These are phyloP conservation scores for Trypanosoma avium DNA, from an alignment of 208 protist species.

Conservation along the genomic window DNA sequence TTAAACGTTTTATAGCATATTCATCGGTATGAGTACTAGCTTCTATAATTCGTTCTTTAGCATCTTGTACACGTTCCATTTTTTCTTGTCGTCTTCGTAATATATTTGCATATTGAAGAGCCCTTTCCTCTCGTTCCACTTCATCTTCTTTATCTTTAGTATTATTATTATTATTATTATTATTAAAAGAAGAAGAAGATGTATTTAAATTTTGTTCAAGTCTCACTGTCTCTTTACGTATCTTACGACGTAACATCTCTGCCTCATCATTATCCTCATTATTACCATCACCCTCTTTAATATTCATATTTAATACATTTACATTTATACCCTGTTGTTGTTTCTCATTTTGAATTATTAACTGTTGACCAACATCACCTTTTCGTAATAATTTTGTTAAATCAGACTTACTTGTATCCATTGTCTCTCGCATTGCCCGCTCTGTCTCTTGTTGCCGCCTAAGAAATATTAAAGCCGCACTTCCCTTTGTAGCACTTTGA, in stretches of 20 bases:
- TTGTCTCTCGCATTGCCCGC: constrained; percentile 50
- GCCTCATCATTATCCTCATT: constrained; percentile 10
- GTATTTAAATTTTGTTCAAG: constrained; percentile 4
- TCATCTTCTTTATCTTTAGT: background rate
- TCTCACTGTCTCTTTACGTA: constrained; percentile 6
- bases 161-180: background rate
- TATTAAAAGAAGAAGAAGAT: background rate
- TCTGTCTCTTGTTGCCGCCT: constrained; percentile 59
- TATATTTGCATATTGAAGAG: constrained; percentile 21
- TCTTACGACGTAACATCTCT: constrained; percentile 26
- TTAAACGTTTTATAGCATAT: constrained; percentile 30
- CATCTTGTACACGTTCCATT: constrained; percentile 21
- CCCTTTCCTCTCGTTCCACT: constrained; percentile 1
- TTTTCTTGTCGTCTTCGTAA: constrained; percentile 17
- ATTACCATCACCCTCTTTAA: background rate
- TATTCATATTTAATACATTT: background rate
- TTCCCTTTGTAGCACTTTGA: constrained; percentile 55
- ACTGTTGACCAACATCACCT: constrained; percentile 30
- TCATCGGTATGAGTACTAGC: constrained; percentile 15
- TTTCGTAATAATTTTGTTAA: constrained; percentile 58
- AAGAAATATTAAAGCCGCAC: constrained; percentile 46
- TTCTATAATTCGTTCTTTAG: constrained; percentile 22
- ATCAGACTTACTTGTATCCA: constrained; percentile 74
- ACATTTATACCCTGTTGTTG: background rate
- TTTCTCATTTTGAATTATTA: background rate